These are phyloP conservation scores for Parasitella parasitica DNA, from an alignment of 371 early-diverging fungal genomes.

Conservation along the genomic window DNA sequence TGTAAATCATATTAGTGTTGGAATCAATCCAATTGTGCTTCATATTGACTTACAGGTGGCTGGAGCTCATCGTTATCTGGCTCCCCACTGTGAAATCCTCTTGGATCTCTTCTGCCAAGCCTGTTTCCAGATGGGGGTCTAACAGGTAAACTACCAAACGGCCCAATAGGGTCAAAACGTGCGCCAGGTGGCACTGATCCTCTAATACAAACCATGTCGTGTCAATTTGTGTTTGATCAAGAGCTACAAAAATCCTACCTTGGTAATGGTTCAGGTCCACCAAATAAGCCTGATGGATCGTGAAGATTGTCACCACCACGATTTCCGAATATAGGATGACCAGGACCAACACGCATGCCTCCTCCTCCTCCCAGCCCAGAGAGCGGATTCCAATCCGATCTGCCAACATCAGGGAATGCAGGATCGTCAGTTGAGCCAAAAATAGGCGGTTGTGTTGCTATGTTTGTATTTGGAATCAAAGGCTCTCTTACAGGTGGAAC, in stretches of 20 bases:
- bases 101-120: constrained; percentile 44
- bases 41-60: constrained; percentile 61
- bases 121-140: constrained; percentile 47
- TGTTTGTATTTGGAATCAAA: not conserved
- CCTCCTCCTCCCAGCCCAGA: constrained; percentile 68
- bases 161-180: constrained; percentile 91
- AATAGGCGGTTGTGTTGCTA: not conserved
- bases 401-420: constrained; percentile 49
- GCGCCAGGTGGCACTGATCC: constrained; percentile 94
- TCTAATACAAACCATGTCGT: constrained; percentile 16
- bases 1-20: not conserved
- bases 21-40: not conserved
- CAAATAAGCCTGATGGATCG: constrained; percentile 42
- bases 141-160: constrained; percentile 62
- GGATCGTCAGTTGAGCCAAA: constrained; percentile 27
- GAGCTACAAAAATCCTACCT: constrained; percentile 30
- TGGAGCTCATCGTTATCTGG: constrained; percentile 78
- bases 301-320: constrained; percentile 26
- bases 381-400: constrained; percentile 56
- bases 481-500: no score
- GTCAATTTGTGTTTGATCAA: no score
- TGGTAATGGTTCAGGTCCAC: constrained; percentile 55
- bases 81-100: constrained; percentile 58
- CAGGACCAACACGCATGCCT: constrained; percentile 89
- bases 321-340: constrained; percentile 84